A percentile compares a stretch with the other conserved stretches of the same genome.
These are phyloP conservation scores for Aureobasidium sp. DNA, from an alignment of 2,329 filamentous ascomycete species.

Conservation along the genomic window DNA sequence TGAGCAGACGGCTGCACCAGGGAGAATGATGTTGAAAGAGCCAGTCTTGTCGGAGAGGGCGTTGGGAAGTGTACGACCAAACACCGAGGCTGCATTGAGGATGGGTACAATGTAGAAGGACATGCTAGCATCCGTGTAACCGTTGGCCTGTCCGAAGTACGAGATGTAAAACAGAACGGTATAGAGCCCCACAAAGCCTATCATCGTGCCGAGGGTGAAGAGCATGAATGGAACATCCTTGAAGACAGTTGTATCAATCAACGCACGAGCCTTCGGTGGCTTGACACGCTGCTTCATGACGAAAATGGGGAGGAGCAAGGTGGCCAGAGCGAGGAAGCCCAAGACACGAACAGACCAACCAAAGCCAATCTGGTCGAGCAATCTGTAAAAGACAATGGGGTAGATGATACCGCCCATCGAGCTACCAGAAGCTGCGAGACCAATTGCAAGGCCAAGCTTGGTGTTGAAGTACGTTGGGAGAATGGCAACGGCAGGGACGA, in stretches of 20 bases:
- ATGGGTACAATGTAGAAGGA: constrained; percentile 39
- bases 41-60: constrained; percentile 34
- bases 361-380: constrained; percentile 46
- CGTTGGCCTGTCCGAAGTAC: constrained; percentile 29
- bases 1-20: constrained; percentile 28
- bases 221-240: constrained; percentile 33
- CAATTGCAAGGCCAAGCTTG: constrained; percentile 42
- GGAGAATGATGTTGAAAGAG: constrained; percentile 31
- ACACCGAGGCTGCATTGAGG: constrained; percentile 35
- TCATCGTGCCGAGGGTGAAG: constrained; percentile 26
- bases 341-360: constrained; percentile 47
- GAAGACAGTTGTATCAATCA: constrained; percentile 37
- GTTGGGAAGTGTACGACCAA: constrained; percentile 37
- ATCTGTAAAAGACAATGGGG: constrained; percentile 41
- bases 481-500: constrained; percentile 41
- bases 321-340: constrained; percentile 44
- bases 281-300: constrained; percentile 28
- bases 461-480: constrained; percentile 43
- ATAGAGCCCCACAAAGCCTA: constrained; percentile 38
- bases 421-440: constrained; percentile 41
- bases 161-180: constrained; percentile 37
- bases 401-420: constrained; percentile 48
- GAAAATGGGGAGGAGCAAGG: constrained; percentile 32
- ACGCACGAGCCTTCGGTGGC: constrained; percentile 29
- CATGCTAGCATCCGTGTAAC: constrained; percentile 28